Conservation (phyloP, 2,329 filamentous ascomycete genomes). For the Elsinoe perseae region DNA sequence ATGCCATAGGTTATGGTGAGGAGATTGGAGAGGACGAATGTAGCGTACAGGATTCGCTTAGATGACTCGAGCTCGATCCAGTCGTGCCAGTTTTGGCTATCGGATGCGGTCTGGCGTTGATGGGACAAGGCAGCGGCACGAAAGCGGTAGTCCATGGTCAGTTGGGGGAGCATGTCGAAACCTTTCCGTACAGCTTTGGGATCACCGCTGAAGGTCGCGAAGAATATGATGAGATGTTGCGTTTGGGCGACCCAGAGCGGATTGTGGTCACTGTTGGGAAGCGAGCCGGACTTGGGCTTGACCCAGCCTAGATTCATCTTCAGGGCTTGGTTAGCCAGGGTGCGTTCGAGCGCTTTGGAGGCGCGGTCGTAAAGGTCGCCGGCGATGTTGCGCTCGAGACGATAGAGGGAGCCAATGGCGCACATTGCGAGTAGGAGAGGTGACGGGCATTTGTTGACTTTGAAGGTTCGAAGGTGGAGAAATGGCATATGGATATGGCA, state of each 20-base stretch:
- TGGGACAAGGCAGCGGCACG: conserved; percentile 7
- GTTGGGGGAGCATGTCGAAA: conserved; percentile 1
- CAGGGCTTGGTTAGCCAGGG: conserved; percentile 6
- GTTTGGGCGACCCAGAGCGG: conserved; percentile 24
- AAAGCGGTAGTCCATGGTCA: conserved; percentile 3
- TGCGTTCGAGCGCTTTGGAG: conserved; percentile 10
- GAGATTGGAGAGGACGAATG: conserved; percentile 30
- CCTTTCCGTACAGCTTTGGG: conserved; percentile 13
- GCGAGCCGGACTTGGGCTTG: conserved; percentile 18
- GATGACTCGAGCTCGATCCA: conserved; percentile 12
- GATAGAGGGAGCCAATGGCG: conserved; percentile 31
- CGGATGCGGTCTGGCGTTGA: conserved; percentile 8
- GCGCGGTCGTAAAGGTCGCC: conserved; percentile 23
- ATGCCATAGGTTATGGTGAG: conserved; percentile 30
- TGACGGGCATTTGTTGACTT: conserved; percentile 24
- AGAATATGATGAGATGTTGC: conserved; percentile 23
- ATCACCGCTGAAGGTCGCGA: conserved; percentile 15
- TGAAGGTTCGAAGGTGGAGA: conserved; percentile 29
- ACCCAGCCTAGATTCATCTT: conserved; percentile 13
- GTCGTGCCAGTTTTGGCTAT: conserved; percentile 9
- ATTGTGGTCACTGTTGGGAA: conserved; percentile 16
- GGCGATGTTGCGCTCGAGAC: conserved; percentile 28
- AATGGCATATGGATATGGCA: conserved; percentile 32
- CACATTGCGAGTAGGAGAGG: conserved; percentile 31
- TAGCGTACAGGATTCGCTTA: conserved; percentile 23